Evolutionary conservation across 768 basidiomycete species (phyloP), one percentile per base, ranked within the genome.

Genomic region (Boletus bicolor): DNA sequence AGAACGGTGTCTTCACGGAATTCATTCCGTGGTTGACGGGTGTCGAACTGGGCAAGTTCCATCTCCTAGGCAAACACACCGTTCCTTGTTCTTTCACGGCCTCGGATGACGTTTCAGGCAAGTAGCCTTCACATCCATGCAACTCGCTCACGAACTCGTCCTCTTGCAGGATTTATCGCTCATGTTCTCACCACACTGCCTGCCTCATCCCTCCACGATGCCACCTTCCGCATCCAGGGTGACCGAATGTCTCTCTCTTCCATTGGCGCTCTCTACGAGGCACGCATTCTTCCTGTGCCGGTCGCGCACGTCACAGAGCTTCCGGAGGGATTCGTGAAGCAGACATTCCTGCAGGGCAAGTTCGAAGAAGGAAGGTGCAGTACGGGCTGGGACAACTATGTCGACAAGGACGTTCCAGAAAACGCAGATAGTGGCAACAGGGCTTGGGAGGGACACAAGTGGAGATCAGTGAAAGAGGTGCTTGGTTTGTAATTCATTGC

Each of bases 221-320:
- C 52, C 3, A 67, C 68, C 6, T 72, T 75, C 63, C 73, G 73
- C 19, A 65, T 75, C 35, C 58, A 76, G 53, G 75, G 75, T n/a
- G 68, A 75, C 28, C 69, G 72, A 4, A 58, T 36, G 5, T 63
- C 65, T 10, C 60, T 73, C 7, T 49, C 59, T 19, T 61, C 67
- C 0, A 53, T 72, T 19, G 74, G 64, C 11, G 53, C 63, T 44
- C 55, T 73, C 26, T 72, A 71, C 48, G 69, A 61, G 41, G 61
- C 61, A 8, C 46, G 53, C 50, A 12, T 44, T 26, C 60, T 64
- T 14, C 53, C 62, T 9, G 60, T 68, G 12, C 57, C 69, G 3
- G 52, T 67, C 42, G 57, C 11, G 6, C 65, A 62, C 19, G 59
- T 71, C 49, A 51, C 57, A 8, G 56, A 70, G 24, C 64, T 72